phyloP scores from a whole-genome alignment of 345 rosid genomes.

The Pistacia integerrima region DNA sequence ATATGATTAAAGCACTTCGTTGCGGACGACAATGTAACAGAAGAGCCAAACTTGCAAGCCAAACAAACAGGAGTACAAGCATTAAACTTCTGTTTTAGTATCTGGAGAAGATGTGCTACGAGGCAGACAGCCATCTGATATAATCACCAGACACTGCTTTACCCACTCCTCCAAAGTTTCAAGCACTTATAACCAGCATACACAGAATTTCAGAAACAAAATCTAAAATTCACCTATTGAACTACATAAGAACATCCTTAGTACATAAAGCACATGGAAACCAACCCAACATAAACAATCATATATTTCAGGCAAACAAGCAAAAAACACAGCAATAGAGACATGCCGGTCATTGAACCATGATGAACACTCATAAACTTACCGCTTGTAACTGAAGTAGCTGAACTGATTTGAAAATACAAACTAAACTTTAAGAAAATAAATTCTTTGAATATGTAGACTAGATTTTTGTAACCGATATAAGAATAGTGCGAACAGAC shows the following conservation, averaged over 20 bases:
- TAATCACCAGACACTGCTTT: conserved; percentile 35
- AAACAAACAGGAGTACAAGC: conserved; percentile 36
- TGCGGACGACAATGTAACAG: conserved; percentile 32
- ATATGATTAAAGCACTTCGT: neutral
- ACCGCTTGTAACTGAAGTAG: too few relatives aligned
- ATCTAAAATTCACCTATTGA: neutral
- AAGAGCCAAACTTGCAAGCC: conserved; percentile 66
- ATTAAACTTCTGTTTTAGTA: conserved; percentile 45
- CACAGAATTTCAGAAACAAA: neutral
- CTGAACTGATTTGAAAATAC: too few relatives aligned
- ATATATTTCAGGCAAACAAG: neutral
- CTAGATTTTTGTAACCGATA: too few relatives aligned
- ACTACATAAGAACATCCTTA: neutral
- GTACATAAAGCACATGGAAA: neutral
- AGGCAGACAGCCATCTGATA: conserved; percentile 38
- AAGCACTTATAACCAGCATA: neutral
- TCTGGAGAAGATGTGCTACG: conserved; percentile 40
- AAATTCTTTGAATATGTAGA: too few relatives aligned
- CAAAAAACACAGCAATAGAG: neutral
- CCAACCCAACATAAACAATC: neutral
- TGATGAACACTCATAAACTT: too few relatives aligned
- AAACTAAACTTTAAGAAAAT: too few relatives aligned
- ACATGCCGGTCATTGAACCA: too few relatives aligned
- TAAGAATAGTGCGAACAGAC: too few relatives aligned
- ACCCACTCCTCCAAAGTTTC: conserved; percentile 40